These are phyloP conservation scores for Scorias spongiosa DNA, from an alignment of 2,329 filamentous ascomycete genomes.

Conservation along the genomic window DNA sequence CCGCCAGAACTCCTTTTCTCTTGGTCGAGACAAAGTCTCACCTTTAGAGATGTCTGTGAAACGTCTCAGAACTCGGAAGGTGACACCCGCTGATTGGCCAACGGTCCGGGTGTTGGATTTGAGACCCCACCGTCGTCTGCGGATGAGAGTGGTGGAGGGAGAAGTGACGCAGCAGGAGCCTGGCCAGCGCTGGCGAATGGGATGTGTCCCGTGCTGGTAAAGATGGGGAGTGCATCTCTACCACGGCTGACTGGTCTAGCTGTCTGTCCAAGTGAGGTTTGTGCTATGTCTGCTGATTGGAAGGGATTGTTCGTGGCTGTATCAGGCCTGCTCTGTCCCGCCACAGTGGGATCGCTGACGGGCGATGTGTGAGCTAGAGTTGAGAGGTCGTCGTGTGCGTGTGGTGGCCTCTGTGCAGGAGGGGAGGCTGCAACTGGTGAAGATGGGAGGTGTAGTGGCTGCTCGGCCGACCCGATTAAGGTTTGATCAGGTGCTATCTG, in stretches of 20 bases:
- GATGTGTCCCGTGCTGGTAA: slow-evolving; percentile 15
- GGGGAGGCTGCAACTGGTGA: background rate
- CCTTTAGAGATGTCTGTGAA: slow-evolving; percentile 21
- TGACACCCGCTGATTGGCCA: slow-evolving; percentile 1
- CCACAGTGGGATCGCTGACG: background rate
- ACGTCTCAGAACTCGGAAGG: slow-evolving; percentile 28
- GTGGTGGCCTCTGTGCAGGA: background rate
- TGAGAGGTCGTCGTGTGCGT: background rate
- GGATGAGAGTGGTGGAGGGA: no score
- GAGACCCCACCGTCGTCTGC: no score
- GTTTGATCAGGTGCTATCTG: background rate
- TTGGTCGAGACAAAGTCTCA: no score
- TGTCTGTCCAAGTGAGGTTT: background rate
- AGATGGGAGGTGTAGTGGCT: background rate
- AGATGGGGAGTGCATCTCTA: background rate
- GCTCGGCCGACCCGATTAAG: background rate
- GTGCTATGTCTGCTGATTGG: background rate
- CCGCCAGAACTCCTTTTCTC: no score
- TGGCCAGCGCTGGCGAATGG: slow-evolving; percentile 13
- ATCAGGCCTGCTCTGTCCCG: background rate
- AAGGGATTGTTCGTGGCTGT: background rate
- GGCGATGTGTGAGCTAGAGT: background rate
- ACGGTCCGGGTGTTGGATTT: background rate
- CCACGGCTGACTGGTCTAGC: background rate
- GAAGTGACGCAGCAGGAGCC: background rate